Evolutionary conservation across 2,329 filamentous ascomycete species (phyloP).

Genomic region (Curvularia sp.): DNA sequence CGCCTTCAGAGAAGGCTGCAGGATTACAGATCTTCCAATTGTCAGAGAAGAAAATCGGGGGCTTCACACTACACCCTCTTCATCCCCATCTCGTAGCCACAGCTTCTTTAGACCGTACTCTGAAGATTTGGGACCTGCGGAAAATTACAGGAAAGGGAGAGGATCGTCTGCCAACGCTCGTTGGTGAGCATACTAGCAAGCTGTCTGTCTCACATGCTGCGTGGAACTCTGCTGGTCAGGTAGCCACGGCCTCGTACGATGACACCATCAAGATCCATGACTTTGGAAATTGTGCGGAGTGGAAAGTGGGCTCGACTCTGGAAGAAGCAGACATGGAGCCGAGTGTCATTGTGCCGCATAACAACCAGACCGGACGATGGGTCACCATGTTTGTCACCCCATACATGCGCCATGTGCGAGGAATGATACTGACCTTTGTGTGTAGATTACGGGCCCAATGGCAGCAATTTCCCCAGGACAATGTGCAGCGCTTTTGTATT

Average conservation of each 20-base stretch:
- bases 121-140: conserved; percentile 92
- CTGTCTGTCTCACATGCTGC: conserved; percentile 92
- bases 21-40: conserved; percentile 71
- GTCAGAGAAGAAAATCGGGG: conserved; percentile 93
- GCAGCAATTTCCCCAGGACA: conserved; percentile 80
- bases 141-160: conserved; percentile 73
- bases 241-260: conserved; percentile 93
- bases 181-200: conserved; percentile 82
- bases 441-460: conserved; percentile 79
- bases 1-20: conserved; percentile 58
- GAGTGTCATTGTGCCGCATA: conserved; percentile 74
- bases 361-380: conserved; percentile 95
- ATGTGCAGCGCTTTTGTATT: conserved; percentile 86
- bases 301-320: conserved; percentile 66
- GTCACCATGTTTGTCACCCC: conserved; percentile 71
- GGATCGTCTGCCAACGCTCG: conserved; percentile 67
- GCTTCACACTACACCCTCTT: conserved; percentile 82
- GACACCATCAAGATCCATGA: conserved; percentile 94
- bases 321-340: conserved; percentile 71
- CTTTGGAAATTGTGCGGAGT: conserved; percentile 60
- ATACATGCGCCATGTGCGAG: conserved; percentile 20
- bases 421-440: neutral
- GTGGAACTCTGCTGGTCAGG: conserved; percentile 82
- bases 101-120: conserved; percentile 83
- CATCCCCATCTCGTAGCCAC: conserved; percentile 86